Evolutionary conservation across 2,329 filamentous ascomycete genomes (phyloP).

Genomic region (Neonectria hederae): DNA sequence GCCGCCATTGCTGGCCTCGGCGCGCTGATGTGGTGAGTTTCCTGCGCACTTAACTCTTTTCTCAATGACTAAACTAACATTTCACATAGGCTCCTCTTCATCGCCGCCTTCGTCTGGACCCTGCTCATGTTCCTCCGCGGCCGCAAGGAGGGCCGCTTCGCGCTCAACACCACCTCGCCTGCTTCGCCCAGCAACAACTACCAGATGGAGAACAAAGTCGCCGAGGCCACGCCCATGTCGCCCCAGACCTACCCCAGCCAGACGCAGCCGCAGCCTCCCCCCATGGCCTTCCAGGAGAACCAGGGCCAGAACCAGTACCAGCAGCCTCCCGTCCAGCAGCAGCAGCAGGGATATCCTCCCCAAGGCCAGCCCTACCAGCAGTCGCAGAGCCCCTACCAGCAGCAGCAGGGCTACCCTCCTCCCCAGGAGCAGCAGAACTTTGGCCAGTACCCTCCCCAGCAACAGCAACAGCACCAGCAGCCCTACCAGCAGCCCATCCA

Average conservation of each 20-base stretch:
- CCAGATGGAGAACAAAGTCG: conserved; percentile 49
- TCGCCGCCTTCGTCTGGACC: conserved; percentile 50
- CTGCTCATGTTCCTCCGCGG: conserved; percentile 47
- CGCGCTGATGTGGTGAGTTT: conserved; percentile 54
- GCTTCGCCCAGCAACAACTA: conserved; percentile 37
- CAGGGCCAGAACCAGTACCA: conserved; percentile 38
- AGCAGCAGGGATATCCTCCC: conserved; percentile 22
- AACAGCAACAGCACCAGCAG: conserved; percentile 23
- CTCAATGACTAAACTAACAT: conserved; percentile 7
- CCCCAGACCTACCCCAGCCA: conserved; percentile 35
- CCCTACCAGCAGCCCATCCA: conserved; percentile 30
- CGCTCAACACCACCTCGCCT: conserved; percentile 26
- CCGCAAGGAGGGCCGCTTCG: conserved; percentile 52
- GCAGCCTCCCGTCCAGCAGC: conserved; percentile 28
- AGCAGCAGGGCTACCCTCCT: conserved; percentile 39
- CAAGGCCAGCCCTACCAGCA: conserved; percentile 34
- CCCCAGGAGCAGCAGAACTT: conserved; percentile 35
- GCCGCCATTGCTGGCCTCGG: conserved; percentile 55
- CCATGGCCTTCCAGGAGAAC: conserved; percentile 24
- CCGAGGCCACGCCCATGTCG: conserved; percentile 36
- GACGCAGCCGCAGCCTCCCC: conserved; percentile 27
- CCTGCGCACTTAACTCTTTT: background rate
- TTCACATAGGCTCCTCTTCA: conserved; percentile 49
- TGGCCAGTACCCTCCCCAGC: conserved; percentile 37
- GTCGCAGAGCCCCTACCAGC: conserved; percentile 43